These are phyloP conservation scores for Trametes coccinea DNA, from an alignment of 768 basidiomycete species.

Conservation along the genomic window DNA sequence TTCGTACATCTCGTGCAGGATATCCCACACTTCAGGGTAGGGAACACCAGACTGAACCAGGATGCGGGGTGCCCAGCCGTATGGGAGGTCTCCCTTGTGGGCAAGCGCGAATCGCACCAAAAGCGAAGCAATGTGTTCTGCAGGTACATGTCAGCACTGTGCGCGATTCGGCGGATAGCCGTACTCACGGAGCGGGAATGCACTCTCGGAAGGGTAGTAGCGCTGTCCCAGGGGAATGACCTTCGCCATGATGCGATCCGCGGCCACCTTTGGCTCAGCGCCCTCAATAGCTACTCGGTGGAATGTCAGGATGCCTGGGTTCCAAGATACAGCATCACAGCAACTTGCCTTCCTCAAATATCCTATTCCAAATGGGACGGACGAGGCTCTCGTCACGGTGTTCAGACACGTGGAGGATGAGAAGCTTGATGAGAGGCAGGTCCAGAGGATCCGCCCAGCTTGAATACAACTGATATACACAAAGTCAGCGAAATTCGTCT, in stretches of 20 bases:
- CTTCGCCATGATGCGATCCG: slow-evolving; percentile 63
- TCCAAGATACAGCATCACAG: neutral
- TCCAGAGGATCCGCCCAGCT: slow-evolving; percentile 86
- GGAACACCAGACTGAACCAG: slow-evolving; percentile 82
- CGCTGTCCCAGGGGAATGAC: slow-evolving; percentile 76
- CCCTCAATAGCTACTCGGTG: slow-evolving; percentile 51
- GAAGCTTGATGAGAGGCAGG: slow-evolving; percentile 77
- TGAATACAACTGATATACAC: slow-evolving; percentile 69
- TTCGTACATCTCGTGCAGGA: slow-evolving; percentile 69
- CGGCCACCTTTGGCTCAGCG: slow-evolving; percentile 51
- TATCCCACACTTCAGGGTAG: slow-evolving; percentile 80
- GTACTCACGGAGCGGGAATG: slow-evolving; percentile 81
- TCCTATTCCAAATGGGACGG: slow-evolving; percentile 83
- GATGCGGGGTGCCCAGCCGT: slow-evolving; percentile 83
- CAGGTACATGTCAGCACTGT: slow-evolving; percentile 2
- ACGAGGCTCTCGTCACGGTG: slow-evolving; percentile 84
- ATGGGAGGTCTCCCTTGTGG: slow-evolving; percentile 55
- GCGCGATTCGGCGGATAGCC: neutral
- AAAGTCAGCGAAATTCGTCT: neutral
- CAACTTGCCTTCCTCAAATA: slow-evolving; percentile 75
- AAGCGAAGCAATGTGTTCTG: slow-evolving; percentile 75
- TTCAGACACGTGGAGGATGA: slow-evolving; percentile 92
- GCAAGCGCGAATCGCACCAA: slow-evolving; percentile 74
- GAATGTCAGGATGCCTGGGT: neutral
- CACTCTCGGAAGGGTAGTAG: slow-evolving; percentile 89